These are phyloP conservation scores for Tephrocybe sp. DNA, from an alignment of 768 basidiomycete species.

Conservation along the genomic window DNA sequence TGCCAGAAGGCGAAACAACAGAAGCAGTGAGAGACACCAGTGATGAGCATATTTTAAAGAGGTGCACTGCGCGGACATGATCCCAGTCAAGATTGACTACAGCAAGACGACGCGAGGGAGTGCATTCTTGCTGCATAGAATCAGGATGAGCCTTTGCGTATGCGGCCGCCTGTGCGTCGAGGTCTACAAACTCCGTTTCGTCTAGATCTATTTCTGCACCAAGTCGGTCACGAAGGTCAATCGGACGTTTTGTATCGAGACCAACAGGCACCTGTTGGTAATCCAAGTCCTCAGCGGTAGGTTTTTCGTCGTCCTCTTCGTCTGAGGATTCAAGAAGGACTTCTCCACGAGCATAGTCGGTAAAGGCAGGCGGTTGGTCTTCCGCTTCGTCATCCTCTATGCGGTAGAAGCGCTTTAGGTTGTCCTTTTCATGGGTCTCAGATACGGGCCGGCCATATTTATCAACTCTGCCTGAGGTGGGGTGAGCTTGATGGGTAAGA, in stretches of 20 bases:
- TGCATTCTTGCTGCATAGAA: slow-evolving; percentile 35
- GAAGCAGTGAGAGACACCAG: slow-evolving; percentile 65
- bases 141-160: slow-evolving; percentile 52
- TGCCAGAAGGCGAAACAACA: slow-evolving; percentile 27
- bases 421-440: slow-evolving; percentile 68
- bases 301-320: slow-evolving; percentile 50
- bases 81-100: slow-evolving; percentile 99
- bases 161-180: slow-evolving; percentile 71
- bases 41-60: slow-evolving; percentile 92
- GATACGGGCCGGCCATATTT: slow-evolving; percentile 83
- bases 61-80: slow-evolving; percentile 81
- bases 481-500: slow-evolving; percentile 1
- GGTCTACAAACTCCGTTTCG: slow-evolving; percentile 67
- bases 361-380: slow-evolving; percentile 31
- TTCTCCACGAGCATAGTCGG: slow-evolving; percentile 90
- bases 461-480: slow-evolving; percentile 65
- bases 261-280: slow-evolving; percentile 49
- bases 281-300: slow-evolving; percentile 19
- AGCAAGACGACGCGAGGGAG: slow-evolving; percentile 71
- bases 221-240: slow-evolving; percentile 34
- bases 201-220: slow-evolving; percentile 73
- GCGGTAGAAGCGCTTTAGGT: slow-evolving; percentile 78
- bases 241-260: slow-evolving; percentile 39
- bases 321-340: slow-evolving; percentile 85
- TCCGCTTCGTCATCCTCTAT: slow-evolving; percentile 43